Base-by-base conservation (phyloP, 169 alveolate species). In the Cryptosporidium viatorum region DNA sequence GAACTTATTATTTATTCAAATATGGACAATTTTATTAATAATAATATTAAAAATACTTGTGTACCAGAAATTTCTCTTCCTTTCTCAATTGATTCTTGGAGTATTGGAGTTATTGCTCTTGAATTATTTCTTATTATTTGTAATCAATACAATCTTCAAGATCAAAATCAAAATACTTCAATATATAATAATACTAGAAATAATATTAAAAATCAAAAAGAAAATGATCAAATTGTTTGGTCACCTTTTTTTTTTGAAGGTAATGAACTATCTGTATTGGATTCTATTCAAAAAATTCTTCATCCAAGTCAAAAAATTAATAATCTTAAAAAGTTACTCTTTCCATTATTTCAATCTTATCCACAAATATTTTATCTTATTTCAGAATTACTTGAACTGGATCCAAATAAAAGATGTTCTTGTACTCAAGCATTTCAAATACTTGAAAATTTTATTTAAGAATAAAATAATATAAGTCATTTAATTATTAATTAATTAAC, bases 331-430 rank as follows among this genome's bases (percentile, higher is more conserved):
- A 48, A 60, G 2, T 31, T 50, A 26, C 68, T 80, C 3, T 45
- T 43, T 1, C 89, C 89, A n/a, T 65, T 80, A 31, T 62, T 59
- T 45, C 75, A 80, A 21, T 23, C 67, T 37, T 80, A 39, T 65
- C 89, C 89, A 18, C 21, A 80, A 23, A 80, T 80, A 12, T 80
- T 80, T 29, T 16, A 80, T 39, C 37, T 80, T 18, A 80, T 80
- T 29, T 80, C 75, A 8, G 80, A 80, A 41, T 80, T 80, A 62
- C 74, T 80, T 9, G 69, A 80, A 45, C 48, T 80, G 23, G 89
- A 80, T 18, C 89, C 89, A 26, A 80, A 62, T 16, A 65, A 80
- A 80, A 80, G 89, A 43, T 80, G 89, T 26, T 62, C 73, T 9
- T 80, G 89, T 65, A 31, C 31, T n/a, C 65, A 65, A 21, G 89